Base-by-base conservation (phyloP, 352 stramenopile genomes). In the Pythium plurisporium region DNA sequence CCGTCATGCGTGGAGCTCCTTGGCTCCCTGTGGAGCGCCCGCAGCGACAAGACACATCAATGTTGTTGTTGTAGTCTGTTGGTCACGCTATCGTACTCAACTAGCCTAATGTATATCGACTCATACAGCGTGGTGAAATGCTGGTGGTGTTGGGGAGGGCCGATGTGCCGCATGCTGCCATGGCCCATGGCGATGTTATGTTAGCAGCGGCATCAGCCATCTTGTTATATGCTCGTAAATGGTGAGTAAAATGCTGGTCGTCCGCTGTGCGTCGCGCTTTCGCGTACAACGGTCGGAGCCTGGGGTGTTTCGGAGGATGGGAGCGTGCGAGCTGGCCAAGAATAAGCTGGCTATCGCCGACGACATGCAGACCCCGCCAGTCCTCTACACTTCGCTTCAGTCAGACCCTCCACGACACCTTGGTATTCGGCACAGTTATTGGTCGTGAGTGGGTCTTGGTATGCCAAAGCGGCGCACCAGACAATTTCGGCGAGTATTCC, bases 371-470 rank as follows among this genome's bases (percentile, higher is more conserved):
- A 44, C 19, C 38, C 38, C 19, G 14, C 38, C 38, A 44, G n/a
- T 22, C 38, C n/a, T n/a, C 38, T 8, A 10, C 38, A 17, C 14
- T 44, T 8, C 38, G 19, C 38, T 50, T 29, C 26, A 17, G 19
- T 10, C 26, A 29, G 25, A 8, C 43, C 11, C 30, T 33, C n/a
- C 20, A 25, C 15, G 38, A 50, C 43, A 20, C 43, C 20, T 29
- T 30, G 43, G 44, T 51, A 51, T 51, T 51, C 44, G n/a, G 44
- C 44, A 11, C 36, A 37, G 27, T 51, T 51, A n/a, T 37, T 51
- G 25, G 44, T 51, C 44, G 44, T 51, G 25, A 15, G 4, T 8
- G 26, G 26, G n/a, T 51, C 44, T 37, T 22, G 27, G 20, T 51
- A 51, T 22, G 6, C 19, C 23, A 51, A 51, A 22, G 44, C 25